Conservation (phyloP, 352 stramenopile species). For the Globisporangium viniferum region DNA sequence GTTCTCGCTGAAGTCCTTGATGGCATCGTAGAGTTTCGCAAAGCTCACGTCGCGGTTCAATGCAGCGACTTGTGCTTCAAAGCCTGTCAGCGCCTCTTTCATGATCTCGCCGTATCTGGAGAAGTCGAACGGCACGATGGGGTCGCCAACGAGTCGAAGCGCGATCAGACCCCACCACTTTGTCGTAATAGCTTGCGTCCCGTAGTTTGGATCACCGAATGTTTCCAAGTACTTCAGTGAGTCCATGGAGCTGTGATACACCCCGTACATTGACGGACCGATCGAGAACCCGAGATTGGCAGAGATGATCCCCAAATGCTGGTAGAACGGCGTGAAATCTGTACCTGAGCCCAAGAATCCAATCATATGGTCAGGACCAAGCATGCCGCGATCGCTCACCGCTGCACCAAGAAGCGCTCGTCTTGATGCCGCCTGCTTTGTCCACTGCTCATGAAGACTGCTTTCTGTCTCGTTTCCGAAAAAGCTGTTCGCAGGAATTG, state of each 20-base stretch:
- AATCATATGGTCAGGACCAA: conserved; percentile 38
- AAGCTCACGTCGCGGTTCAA: conserved; percentile 30
- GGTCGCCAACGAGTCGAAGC: conserved; percentile 46
- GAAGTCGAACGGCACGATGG: conserved; percentile 64
- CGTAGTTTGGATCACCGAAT: conserved; percentile 52
- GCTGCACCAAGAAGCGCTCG: neutral
- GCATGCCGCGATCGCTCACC: conserved; percentile 13
- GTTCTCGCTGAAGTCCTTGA: conserved; percentile 35
- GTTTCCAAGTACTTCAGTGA: conserved; percentile 63
- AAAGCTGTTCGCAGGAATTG: conserved; percentile 52
- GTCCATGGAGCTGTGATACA: conserved; percentile 87
- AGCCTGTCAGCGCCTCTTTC: conserved; percentile 34
- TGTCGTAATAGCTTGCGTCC: conserved; percentile 42
- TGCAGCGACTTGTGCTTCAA: conserved; percentile 24
- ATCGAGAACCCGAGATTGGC: conserved; percentile 61
- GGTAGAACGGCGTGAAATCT: conserved; percentile 72
- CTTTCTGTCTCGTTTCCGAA: conserved; percentile 18
- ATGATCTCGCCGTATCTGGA: conserved; percentile 57
- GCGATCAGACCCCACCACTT: conserved; percentile 61
- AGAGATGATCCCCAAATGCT: conserved; percentile 73
- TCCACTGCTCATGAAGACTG: conserved; percentile 38
- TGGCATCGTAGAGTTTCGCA: conserved; percentile 30
- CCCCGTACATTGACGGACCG: conserved; percentile 39
- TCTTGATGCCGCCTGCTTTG: conserved; percentile 9
- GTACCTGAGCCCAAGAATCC: conserved; percentile 46